Evolutionary conservation across 352 stramenopile genomes (phyloP).

Genomic region (Globisporangium uncinulatum): DNA sequence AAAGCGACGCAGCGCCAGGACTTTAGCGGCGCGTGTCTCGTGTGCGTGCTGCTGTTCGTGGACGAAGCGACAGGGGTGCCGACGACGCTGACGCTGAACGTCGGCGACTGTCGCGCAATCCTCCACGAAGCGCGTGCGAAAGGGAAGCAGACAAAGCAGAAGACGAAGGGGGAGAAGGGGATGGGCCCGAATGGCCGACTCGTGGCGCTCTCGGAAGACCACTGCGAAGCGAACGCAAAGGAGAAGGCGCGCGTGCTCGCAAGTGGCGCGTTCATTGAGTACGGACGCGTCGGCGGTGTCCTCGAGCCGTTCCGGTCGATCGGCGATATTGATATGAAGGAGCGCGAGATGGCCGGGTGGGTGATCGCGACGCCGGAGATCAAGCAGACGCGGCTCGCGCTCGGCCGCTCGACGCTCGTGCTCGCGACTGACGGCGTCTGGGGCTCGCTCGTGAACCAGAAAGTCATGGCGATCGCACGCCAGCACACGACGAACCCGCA

Average conservation of each 20-base stretch:
- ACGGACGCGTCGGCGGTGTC: conserved; percentile 67
- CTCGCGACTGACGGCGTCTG: conserved; percentile 76
- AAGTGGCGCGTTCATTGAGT: conserved; percentile 63
- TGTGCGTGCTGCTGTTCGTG: conserved; percentile 46
- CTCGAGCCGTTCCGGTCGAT: conserved; percentile 81
- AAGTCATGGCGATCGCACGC: conserved; percentile 40
- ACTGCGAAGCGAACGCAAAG: conserved; percentile 53
- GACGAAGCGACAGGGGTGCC: conserved; percentile 26
- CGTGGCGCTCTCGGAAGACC: conserved; percentile 51
- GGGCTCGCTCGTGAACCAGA: conserved; percentile 56
- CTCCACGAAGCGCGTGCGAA: conserved; percentile 25
- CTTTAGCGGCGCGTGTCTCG: conserved; percentile 60
- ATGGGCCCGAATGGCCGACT: conserved; percentile 9
- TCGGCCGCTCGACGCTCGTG: conserved; percentile 44
- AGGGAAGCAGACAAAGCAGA: conserved; percentile 2
- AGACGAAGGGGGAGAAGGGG: conserved; percentile 8
- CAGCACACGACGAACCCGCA: conserved; percentile 23
- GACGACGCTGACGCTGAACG: conserved; percentile 59
- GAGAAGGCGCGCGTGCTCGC: conserved; percentile 56
- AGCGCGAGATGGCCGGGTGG: conserved; percentile 61
- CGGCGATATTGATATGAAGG: conserved; percentile 82
- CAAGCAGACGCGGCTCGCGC: conserved; percentile 30
- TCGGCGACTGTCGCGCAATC: conserved; percentile 68
- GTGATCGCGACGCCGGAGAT: conserved; percentile 72
- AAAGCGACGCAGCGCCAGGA: conserved; percentile 34